A percentile compares a stretch with the other conserved stretches of the same genome.
phyloP scores from a whole-genome alignment of 768 basidiomycete genomes.

The Tylopilus vinaceipallidus region DNA sequence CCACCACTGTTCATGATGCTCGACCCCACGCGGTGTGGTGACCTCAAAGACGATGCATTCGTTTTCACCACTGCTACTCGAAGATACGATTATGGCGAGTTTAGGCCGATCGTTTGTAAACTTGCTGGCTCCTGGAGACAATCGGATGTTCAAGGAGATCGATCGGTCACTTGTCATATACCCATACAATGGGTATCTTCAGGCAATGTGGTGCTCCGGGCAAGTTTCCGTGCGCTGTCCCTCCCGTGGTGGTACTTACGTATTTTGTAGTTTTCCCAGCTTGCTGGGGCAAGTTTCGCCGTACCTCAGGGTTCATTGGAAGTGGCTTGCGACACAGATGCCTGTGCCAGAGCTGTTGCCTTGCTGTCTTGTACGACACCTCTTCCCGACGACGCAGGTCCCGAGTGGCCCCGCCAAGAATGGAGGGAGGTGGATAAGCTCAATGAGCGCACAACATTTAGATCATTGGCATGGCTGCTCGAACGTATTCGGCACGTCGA shows the following conservation, averaged over 20 bases:
- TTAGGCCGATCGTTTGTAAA: conserved; percentile 71
- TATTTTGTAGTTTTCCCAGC: conserved; percentile 46
- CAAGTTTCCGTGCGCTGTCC: conserved; percentile 30
- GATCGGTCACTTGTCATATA: conserved; percentile 55
- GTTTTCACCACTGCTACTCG: conserved; percentile 80
- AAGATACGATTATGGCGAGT: conserved; percentile 79
- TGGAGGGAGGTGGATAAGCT: conserved; percentile 87
- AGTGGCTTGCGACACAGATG: conserved; percentile 52
- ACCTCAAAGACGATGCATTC: conserved; percentile 73
- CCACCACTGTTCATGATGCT: conserved; percentile 76
- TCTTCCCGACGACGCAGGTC: conserved; percentile 63
- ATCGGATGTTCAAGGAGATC: conserved; percentile 45
- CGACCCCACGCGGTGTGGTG: conserved; percentile 80
- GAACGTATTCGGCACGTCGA: conserved; percentile 79
- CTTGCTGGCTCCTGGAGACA: conserved; percentile 81
- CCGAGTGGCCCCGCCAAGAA: conserved; percentile 71
- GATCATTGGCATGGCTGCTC: conserved; percentile 80
- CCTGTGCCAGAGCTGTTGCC: conserved; percentile 74
- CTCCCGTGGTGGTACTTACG: conserved; percentile 1
- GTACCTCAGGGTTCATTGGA: conserved; percentile 55
- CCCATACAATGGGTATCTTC: conserved; percentile 65
- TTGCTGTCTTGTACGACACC: conserved; percentile 76
- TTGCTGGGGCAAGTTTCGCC: conserved; percentile 59
- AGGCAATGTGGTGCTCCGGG: conserved; percentile 50
- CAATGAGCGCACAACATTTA: conserved; percentile 81